These are phyloP conservation scores for Magnaporthiopsis rhizophila DNA, from an alignment of 2,329 filamentous ascomycete genomes.

Conservation along the genomic window DNA sequence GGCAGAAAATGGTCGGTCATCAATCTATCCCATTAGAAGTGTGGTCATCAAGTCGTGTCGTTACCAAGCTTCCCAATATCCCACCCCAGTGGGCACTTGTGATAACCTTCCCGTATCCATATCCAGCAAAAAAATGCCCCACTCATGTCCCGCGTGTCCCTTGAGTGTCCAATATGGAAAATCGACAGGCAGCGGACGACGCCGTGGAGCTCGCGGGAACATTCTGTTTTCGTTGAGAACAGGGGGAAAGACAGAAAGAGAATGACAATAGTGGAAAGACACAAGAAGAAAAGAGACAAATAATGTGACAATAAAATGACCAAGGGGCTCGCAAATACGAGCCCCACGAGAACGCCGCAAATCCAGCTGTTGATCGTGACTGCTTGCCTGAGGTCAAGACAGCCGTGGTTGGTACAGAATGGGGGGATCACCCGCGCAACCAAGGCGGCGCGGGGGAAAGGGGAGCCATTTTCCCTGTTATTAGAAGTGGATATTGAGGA, in stretches of 20 bases:
- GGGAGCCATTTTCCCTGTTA: not conserved
- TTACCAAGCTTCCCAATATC: slow-evolving; percentile 2
- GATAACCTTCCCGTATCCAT: not conserved
- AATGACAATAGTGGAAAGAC: not conserved
- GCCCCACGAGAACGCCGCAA: not conserved
- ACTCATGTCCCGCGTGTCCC: too few relatives aligned
- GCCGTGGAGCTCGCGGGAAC: not conserved
- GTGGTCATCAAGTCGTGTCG: slow-evolving; percentile 13
- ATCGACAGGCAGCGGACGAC: too few relatives aligned
- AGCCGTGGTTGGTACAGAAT: not conserved
- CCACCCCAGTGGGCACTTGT: not conserved
- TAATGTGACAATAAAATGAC: not conserved
- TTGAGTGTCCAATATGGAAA: not conserved
- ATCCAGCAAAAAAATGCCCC: not conserved
- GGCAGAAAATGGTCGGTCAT: not conserved
- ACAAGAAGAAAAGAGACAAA: not conserved
- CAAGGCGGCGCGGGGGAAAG: not conserved
- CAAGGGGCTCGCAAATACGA: not conserved
- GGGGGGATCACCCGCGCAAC: not conserved
- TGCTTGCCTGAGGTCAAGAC: not conserved
- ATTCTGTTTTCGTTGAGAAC: not conserved
- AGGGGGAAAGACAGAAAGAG: slow-evolving; percentile 1
- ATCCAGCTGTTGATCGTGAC: not conserved
- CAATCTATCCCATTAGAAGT: slow-evolving; percentile 1
- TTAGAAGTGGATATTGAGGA: not conserved